These are phyloP conservation scores for Besnoitia besnoiti DNA, from an alignment of 169 alveolate genomes.

Conservation along the genomic window DNA sequence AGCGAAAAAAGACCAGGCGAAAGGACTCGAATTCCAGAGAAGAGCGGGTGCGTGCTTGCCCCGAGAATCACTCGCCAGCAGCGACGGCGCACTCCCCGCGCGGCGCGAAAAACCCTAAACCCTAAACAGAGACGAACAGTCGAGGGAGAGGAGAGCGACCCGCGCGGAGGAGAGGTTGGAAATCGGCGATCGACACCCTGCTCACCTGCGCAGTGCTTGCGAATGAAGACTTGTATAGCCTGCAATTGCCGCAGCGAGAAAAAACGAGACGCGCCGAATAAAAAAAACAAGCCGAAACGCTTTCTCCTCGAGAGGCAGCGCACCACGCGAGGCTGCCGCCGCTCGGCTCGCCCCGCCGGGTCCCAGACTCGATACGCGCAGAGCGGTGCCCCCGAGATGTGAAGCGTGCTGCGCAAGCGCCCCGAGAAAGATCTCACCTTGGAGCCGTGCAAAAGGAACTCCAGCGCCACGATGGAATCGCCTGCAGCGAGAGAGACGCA, in stretches of 20 bases:
- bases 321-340: too few relatives aligned
- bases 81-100: not conserved
- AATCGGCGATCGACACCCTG: too few relatives aligned
- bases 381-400: too few relatives aligned
- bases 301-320: too few relatives aligned
- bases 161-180: not conserved
- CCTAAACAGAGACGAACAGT: not conserved
- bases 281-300: too few relatives aligned
- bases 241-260: constrained; percentile 4
- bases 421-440: too few relatives aligned
- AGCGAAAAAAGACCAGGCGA: not conserved
- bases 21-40: too few relatives aligned
- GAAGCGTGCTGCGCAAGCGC: too few relatives aligned
- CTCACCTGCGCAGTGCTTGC: constrained; percentile 28
- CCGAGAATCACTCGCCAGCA: too few relatives aligned
- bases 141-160: not conserved
- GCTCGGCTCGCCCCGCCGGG: too few relatives aligned
- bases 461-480: constrained; percentile 60
- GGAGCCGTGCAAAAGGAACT: constrained; percentile 57
- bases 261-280: too few relatives aligned
- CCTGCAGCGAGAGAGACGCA: constrained; percentile 34
- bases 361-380: too few relatives aligned
- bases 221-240: constrained; percentile 24
- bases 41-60: not conserved
- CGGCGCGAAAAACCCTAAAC: not conserved